Conservation (phyloP, 768 basidiomycete genomes). For the Boletellus ananas region DNA sequence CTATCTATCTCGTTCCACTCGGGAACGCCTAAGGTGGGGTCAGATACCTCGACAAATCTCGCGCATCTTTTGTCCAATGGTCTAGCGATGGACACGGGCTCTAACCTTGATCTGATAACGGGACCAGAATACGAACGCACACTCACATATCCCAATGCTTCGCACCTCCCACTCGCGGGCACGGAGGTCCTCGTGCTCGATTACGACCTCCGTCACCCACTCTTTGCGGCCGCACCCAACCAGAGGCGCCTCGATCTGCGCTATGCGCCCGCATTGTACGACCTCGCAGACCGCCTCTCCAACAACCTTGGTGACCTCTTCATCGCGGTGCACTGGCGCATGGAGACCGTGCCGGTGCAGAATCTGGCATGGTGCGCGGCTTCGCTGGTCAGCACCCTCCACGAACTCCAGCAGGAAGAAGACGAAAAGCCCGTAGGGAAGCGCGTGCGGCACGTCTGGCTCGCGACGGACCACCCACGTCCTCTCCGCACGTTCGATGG, state of each 20-base stretch:
- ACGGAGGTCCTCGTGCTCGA: conserved; percentile 49
- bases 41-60: conserved; percentile 15
- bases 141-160: conserved; percentile 11
- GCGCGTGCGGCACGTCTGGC: conserved; percentile 43
- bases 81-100: neutral
- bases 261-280: conserved; percentile 43
- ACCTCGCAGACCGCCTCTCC: conserved; percentile 38
- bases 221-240: conserved; percentile 29
- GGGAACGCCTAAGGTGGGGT: neutral
- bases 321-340: conserved; percentile 54
- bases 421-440: conserved; percentile 25
- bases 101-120: conserved; percentile 8
- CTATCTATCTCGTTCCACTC: conserved; percentile 12
- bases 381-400: conserved; percentile 44
- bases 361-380: conserved; percentile 47
- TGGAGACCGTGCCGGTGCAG: conserved; percentile 45
- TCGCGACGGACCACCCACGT: conserved; percentile 53
- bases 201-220: conserved; percentile 48
- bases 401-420: conserved; percentile 26
- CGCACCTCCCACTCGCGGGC: conserved; percentile 21
- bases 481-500: conserved; percentile 1
- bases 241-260: conserved; percentile 24
- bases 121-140: conserved; percentile 12
- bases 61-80: conserved; percentile 14
- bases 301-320: conserved; percentile 36